These are phyloP conservation scores for Xylaria hypoxylon DNA, from an alignment of 2,329 filamentous ascomycete genomes.

Conservation along the genomic window DNA sequence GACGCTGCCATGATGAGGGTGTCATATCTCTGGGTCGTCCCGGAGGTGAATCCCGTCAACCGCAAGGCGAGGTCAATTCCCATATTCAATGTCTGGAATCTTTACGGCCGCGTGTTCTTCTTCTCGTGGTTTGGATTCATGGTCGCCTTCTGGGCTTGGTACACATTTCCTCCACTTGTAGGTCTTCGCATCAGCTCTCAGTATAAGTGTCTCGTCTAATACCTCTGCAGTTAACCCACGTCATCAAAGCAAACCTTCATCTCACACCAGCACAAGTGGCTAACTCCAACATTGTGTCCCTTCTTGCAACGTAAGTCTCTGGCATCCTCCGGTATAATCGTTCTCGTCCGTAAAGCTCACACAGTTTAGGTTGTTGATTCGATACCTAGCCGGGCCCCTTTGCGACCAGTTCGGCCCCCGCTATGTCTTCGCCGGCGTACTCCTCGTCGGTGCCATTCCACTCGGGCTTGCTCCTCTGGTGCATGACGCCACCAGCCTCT, in stretches of 20 bases:
- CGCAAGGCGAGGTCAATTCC: constrained; percentile 85
- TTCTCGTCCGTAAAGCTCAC: constrained; percentile 2
- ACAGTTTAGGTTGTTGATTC: constrained; percentile 72
- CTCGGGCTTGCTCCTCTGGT: constrained; percentile 85
- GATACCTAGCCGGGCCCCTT: constrained; percentile 81
- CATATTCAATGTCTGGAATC: constrained; percentile 79
- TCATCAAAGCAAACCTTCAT: constrained; percentile 82
- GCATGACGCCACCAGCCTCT: constrained; percentile 74
- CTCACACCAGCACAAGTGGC: constrained; percentile 78
- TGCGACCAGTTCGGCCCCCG: constrained; percentile 88
- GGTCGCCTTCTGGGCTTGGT: constrained; percentile 89
- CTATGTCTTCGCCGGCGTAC: constrained; percentile 78
- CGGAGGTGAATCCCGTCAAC: constrained; percentile 85
- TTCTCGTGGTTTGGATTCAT: constrained; percentile 70
- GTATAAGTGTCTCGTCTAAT: constrained; percentile 40
- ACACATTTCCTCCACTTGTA: constrained; percentile 88
- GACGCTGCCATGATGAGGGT: constrained; percentile 48
- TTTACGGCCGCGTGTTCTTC: constrained; percentile 89
- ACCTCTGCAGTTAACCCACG: constrained; percentile 68
- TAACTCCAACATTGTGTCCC: constrained; percentile 91
- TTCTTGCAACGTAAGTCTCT: constrained; percentile 71
- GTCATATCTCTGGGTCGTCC: constrained; percentile 63
- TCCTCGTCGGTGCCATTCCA: constrained; percentile 83
- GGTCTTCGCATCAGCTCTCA: constrained; percentile 46
- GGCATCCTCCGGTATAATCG: background rate